Conservation (phyloP, 306 rosid genomes). For the Cicer judaicum region DNA sequence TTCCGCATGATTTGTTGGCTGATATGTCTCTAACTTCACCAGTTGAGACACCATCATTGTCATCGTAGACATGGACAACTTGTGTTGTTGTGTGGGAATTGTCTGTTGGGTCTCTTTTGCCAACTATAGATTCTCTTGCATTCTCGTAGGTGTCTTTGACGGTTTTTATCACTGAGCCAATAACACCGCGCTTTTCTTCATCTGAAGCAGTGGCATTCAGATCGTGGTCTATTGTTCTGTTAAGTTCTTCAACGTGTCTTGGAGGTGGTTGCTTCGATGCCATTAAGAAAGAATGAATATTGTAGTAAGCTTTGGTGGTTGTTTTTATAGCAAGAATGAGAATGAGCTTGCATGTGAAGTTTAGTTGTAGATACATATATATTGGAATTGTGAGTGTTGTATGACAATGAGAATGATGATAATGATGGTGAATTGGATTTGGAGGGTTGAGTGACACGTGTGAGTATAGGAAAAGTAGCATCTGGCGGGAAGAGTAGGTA, state of each 20-base stretch:
- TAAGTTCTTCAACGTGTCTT: constrained; percentile 53
- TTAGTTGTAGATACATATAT: not conserved
- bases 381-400: not conserved
- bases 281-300: constrained; percentile 1
- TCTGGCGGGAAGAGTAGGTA: not conserved
- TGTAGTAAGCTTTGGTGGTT: not conserved
- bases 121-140: constrained; percentile 76
- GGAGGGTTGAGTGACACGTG: constrained; percentile 36
- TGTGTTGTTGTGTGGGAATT: not conserved
- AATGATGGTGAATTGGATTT: not conserved
- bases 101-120: constrained; percentile 43
- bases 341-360: not conserved
- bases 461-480: not conserved
- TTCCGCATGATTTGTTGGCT: not conserved
- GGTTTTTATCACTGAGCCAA: constrained; percentile 62
- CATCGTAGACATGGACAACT: not conserved
- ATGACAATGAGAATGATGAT: not conserved
- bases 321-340: not conserved
- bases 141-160: constrained; percentile 63
- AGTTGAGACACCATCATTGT: not conserved
- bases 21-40: constrained; percentile 49
- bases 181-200: constrained; percentile 55
- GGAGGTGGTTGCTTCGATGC: constrained; percentile 41
- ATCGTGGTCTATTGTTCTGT: constrained; percentile 34
- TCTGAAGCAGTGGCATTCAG: too few species aligned